Evolutionary conservation across 140 eudicot species (phyloP), one percentile per base, ranked within the genome.

Genomic region (Ambrosia hybrid): DNA sequence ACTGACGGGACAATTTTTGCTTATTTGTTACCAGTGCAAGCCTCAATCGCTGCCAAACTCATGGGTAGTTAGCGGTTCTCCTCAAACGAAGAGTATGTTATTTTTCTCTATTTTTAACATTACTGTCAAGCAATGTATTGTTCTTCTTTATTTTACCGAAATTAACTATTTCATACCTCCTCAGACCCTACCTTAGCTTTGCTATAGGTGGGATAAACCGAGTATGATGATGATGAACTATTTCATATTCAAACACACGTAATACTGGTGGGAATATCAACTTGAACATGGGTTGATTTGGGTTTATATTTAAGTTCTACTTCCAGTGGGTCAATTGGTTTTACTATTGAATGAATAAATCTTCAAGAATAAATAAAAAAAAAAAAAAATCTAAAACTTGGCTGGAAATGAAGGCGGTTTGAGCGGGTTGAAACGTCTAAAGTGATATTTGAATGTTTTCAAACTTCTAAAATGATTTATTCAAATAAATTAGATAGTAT

Each of bases 31-130:
- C 9, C 81, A 90, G 96, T 90, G 83, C 96, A 90, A 85, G 94
- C 96, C n/a, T 90, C 96, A 58, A 84, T 90, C 76, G 87, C 87
- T 17, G 94, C 96, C 80, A 89, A 89, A 74, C 87, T n/a, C 96
- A 12, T 89, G 96, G 96, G 96, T 89, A 61, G 94, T 89, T 60
- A 89, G 96, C 64, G 96, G 96, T 9, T 49, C 93, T 72, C 89
- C 96, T 6, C 94, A 86, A 76, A 87, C 84, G 39, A 84, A 72
- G 68, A 72, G 77, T 72, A 72, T 7, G 69, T 26, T 57, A 21
- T 15, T 4, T 17, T n/a, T 4, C 14, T 46, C 12, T 58, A 7
- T 11, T 59, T 4, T 11, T 33, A 11, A 9, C 9, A 5, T 4
- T 62, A 38, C 6, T 36, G 30, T 62, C 51, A 6, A n/a, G 51